These are phyloP conservation scores for Vanderwaltozyma yarrowii DNA, from an alignment of 805 yeast genomes.

Conservation along the genomic window DNA sequence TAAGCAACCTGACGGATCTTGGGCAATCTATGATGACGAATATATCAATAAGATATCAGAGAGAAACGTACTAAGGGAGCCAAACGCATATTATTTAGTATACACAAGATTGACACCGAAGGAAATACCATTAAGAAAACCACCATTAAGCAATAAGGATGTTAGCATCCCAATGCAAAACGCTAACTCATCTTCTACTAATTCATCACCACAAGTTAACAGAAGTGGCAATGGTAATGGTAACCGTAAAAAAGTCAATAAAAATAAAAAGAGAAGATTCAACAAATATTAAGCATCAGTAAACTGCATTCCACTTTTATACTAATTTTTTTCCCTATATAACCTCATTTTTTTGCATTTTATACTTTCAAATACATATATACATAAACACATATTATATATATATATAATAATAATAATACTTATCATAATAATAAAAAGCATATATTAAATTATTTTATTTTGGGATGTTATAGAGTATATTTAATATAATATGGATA, in stretches of 20 bases:
- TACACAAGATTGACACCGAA: conserved; percentile 70
- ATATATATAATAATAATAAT: not conserved
- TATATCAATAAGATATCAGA: conserved; percentile 65
- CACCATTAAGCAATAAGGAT: conserved; percentile 6
- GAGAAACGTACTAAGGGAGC: conserved; percentile 65
- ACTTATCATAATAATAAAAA: too few relatives aligned
- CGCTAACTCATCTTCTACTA: conserved; percentile 4
- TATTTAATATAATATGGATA: too few relatives aligned
- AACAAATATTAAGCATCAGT: conserved; percentile 10
- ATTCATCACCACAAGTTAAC: conserved; percentile 2
- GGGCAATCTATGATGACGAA: conserved; percentile 96
- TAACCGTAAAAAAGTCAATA: conserved; percentile 14
- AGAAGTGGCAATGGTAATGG: conserved; percentile 5
- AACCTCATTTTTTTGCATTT: not conserved
- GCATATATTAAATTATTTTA: not conserved
- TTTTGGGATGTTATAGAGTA: too few relatives aligned
- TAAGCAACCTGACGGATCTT: conserved; percentile 81
- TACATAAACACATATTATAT: not conserved
- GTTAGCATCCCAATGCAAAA: conserved; percentile 11
- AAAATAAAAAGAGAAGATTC: conserved; percentile 22
- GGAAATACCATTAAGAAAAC: conserved; percentile 14
- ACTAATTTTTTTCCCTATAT: not conserved
- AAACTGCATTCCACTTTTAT: conserved; percentile 1
- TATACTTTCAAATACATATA: not conserved
- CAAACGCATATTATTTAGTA: conserved; percentile 81